A percentile compares a stretch with the other conserved stretches of the same genome.
Evolutionary conservation across 129 eudicot genomes (phyloP).

Genomic region (Flaveria sonorensis): DNA sequence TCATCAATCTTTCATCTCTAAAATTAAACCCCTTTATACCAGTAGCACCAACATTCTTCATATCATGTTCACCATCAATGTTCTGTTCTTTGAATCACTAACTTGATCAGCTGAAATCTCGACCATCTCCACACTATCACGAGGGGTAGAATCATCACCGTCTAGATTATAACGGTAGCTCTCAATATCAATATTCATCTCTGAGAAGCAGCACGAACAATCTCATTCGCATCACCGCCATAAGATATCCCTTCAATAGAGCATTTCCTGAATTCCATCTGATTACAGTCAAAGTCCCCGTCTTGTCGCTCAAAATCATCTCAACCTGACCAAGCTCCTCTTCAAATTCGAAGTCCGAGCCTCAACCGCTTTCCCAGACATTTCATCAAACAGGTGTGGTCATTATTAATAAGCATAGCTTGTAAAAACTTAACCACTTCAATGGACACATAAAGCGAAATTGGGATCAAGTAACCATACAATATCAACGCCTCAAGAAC

Average conservation of each 20-base stretch:
- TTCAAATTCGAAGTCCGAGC: slow-evolving; percentile 59
- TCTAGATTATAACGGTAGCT: slow-evolving; percentile 51
- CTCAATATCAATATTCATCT: slow-evolving; percentile 48
- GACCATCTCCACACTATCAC: slow-evolving; percentile 46
- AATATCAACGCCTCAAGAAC: slow-evolving; percentile 54
- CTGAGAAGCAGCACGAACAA: slow-evolving; percentile 57
- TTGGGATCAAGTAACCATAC: slow-evolving; percentile 60
- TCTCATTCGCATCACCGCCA: slow-evolving; percentile 52
- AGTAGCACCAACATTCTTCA: slow-evolving; percentile 20
- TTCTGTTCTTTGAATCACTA: slow-evolving; percentile 29
- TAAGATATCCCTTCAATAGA: slow-evolving; percentile 58
- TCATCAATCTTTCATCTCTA: slow-evolving; percentile 42
- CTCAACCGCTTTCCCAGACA: slow-evolving; percentile 43
- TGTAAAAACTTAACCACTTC: slow-evolving; percentile 59
- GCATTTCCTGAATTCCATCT: slow-evolving; percentile 61
- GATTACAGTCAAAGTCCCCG: slow-evolving; percentile 66
- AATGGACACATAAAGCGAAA: slow-evolving; percentile 57
- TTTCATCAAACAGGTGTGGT: slow-evolving; percentile 47
- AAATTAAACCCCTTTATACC: slow-evolving; percentile 53
- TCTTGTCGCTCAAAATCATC: slow-evolving; percentile 52
- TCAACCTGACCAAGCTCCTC: slow-evolving; percentile 66
- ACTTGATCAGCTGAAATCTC: slow-evolving; percentile 36
- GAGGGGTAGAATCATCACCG: slow-evolving; percentile 47
- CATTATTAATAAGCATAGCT: slow-evolving; percentile 60
- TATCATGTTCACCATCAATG: slow-evolving; percentile 28